phyloP scores from a whole-genome alignment of 73 alveolate genomes.

The Diophrys appendiculata region DNA sequence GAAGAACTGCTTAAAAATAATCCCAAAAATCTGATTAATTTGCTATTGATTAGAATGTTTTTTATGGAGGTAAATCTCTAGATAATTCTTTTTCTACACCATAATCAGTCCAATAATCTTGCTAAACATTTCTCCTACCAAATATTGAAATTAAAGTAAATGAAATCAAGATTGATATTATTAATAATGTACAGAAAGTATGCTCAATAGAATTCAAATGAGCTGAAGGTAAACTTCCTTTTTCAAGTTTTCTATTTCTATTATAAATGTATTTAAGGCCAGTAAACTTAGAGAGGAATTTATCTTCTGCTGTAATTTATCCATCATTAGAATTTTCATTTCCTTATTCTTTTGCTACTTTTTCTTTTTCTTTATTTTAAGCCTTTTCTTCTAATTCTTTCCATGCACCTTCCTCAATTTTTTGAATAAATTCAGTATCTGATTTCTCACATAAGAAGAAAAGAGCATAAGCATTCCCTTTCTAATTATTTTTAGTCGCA shows the following conservation, averaged over 20 bases:
- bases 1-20: neutral
- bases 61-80: neutral
- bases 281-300: conserved; percentile 9
- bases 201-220: neutral
- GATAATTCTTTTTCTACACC: neutral
- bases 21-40: neutral
- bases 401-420: neutral
- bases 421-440: neutral
- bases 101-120: neutral
- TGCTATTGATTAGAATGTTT: neutral
- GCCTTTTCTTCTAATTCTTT: neutral
- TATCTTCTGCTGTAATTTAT: conserved; percentile 1
- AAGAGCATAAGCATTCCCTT: neutral
- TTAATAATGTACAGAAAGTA: conserved; percentile 8
- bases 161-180: neutral
- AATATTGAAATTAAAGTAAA: neutral
- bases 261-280: neutral
- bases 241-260: neutral
- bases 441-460: neutral
- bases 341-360: neutral
- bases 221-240: neutral
- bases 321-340: neutral
- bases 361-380: neutral
- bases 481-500: neutral
- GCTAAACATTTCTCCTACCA: neutral